Conservation (phyloP, 495 filamentous ascomycete species). For the Eremomyces bilateralis region DNA sequence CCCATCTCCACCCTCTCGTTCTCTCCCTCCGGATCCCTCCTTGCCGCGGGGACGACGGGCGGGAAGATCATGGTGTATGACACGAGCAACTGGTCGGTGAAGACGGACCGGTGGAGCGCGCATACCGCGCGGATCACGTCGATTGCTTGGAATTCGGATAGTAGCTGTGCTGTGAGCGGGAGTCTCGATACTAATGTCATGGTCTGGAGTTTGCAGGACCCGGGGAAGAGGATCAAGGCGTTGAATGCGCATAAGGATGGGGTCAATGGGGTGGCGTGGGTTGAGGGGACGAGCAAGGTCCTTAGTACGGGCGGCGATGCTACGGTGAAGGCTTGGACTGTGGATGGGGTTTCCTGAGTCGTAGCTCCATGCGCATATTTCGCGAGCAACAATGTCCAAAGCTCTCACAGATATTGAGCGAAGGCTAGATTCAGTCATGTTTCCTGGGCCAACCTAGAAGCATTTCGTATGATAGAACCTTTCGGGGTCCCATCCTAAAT, state of each 20-base stretch:
- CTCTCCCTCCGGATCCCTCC: conserved; percentile 43
- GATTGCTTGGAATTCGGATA: conserved; percentile 49
- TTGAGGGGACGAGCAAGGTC: conserved; percentile 44
- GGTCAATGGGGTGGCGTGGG: conserved; percentile 74
- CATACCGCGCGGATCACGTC: conserved; percentile 73
- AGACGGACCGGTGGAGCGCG: conserved; percentile 68
- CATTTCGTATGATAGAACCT: too few relatives aligned
- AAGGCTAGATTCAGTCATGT: too few relatives aligned
- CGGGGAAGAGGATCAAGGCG: conserved; percentile 57
- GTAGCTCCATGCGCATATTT: too few relatives aligned
- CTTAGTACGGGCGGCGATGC: conserved; percentile 71
- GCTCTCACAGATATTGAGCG: too few relatives aligned
- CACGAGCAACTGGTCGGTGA: conserved; percentile 26
- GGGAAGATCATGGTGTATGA: conserved; percentile 70
- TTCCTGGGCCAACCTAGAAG: too few relatives aligned
- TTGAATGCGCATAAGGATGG: conserved; percentile 86
- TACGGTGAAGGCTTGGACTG: conserved; percentile 72
- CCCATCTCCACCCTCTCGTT: conserved; percentile 52
- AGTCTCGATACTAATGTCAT: conserved; percentile 75
- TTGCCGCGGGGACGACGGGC: conserved; percentile 63
- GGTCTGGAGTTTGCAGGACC: conserved; percentile 74
- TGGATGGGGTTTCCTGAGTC: conserved; percentile 28
- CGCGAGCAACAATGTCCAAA: too few relatives aligned
- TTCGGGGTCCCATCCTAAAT: too few relatives aligned
- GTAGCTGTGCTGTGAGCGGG: conserved; percentile 57